phyloP scores from a whole-genome alignment of 2,329 filamentous ascomycete genomes.

The Rhexocercosporidium sp. region DNA sequence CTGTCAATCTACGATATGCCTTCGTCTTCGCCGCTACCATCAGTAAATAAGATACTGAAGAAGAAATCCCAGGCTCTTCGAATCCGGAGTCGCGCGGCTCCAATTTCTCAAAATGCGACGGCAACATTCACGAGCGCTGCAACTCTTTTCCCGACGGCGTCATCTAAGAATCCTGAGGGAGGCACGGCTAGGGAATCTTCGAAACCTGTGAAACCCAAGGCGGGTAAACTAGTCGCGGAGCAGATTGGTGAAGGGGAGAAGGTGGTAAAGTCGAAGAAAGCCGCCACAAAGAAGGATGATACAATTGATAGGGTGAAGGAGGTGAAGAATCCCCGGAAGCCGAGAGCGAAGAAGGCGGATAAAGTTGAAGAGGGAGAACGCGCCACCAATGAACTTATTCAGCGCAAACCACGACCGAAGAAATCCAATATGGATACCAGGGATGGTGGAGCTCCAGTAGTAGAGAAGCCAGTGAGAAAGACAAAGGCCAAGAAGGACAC shows the following conservation, averaged over 20 bases:
- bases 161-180: conserved; percentile 18
- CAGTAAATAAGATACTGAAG: conserved; percentile 54
- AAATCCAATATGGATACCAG: conserved; percentile 24
- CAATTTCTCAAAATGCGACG: conserved; percentile 46
- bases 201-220: conserved; percentile 38
- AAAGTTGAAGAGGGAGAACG: conserved; percentile 9
- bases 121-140: conserved; percentile 51
- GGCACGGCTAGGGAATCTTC: not conserved
- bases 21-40: conserved; percentile 49
- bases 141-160: conserved; percentile 31
- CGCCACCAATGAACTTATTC: conserved; percentile 14
- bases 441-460: conserved; percentile 20
- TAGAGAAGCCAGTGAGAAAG: conserved; percentile 34
- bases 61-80: conserved; percentile 43
- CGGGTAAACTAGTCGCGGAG: conserved; percentile 31
- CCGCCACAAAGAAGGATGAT: conserved; percentile 16
- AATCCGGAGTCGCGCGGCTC: conserved; percentile 46
- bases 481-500: conserved; percentile 38
- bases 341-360: conserved; percentile 32
- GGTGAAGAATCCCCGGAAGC: conserved; percentile 22
- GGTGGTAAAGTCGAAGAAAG: conserved; percentile 20
- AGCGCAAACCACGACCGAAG: conserved; percentile 32
- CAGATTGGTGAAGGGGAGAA: conserved; percentile 16
- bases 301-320: conserved; percentile 2
- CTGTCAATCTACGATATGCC: conserved; percentile 34